These are phyloP conservation scores for Xylaria sp. DNA, from an alignment of 2,329 filamentous ascomycete species.

Conservation along the genomic window DNA sequence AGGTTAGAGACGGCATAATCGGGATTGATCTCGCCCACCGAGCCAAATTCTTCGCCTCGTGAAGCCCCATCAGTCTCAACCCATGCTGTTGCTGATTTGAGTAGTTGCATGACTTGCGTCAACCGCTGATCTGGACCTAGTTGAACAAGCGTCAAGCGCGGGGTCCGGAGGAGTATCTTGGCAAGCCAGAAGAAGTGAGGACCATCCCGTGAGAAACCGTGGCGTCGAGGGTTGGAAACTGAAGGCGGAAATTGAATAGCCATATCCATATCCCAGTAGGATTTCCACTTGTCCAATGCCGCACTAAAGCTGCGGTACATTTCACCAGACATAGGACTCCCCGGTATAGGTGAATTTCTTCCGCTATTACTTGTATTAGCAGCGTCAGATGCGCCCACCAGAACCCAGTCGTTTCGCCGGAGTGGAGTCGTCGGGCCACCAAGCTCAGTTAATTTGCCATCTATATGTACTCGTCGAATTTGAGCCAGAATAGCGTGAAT, in stretches of 20 bases:
- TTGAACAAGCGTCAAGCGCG: slow-evolving; percentile 58
- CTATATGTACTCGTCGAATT: slow-evolving; percentile 54
- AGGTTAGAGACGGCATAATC: slow-evolving; percentile 68
- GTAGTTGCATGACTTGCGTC: slow-evolving; percentile 62
- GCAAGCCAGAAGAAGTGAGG: slow-evolving; percentile 77
- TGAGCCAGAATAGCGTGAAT: slow-evolving; percentile 72
- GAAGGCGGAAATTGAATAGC: slow-evolving; percentile 67
- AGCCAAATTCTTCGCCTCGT: slow-evolving; percentile 71
- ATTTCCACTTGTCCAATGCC: slow-evolving; percentile 75
- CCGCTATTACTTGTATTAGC: slow-evolving; percentile 52
- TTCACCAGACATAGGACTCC: slow-evolving; percentile 50
- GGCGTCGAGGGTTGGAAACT: slow-evolving; percentile 60
- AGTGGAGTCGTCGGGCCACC: slow-evolving; percentile 59
- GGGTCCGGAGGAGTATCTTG: slow-evolving; percentile 67
- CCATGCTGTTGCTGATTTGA: slow-evolving; percentile 66
- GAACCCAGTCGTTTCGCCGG: slow-evolving; percentile 64
- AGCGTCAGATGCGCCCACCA: slow-evolving; percentile 48
- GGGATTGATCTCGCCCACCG: slow-evolving; percentile 71
- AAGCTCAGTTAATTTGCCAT: slow-evolving; percentile 46
- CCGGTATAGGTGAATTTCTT: slow-evolving; percentile 53
- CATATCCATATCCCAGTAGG: slow-evolving; percentile 73
- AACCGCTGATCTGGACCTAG: slow-evolving; percentile 65
- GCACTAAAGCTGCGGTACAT: slow-evolving; percentile 55
- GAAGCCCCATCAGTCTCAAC: slow-evolving; percentile 67
- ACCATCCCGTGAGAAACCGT: slow-evolving; percentile 74